Percentiles rank a stretch among this genome's conserved stretches.
phyloP scores from a whole-genome alignment of 306 rosid genomes.

The Quercus mongolica region DNA sequence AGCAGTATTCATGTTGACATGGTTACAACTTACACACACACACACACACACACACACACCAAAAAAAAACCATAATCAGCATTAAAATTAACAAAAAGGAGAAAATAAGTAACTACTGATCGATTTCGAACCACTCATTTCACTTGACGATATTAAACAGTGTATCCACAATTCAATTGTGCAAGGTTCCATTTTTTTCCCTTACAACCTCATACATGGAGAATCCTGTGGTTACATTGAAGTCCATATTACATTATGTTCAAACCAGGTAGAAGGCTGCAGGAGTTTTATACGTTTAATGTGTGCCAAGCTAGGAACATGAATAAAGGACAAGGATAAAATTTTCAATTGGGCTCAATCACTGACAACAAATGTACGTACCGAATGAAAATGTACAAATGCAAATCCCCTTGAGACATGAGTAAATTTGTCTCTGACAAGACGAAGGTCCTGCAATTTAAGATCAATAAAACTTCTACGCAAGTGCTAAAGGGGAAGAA shows the following conservation, averaged over 20 bases:
- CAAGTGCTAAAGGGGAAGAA: neutral
- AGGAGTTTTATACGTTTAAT: neutral
- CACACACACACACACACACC: neutral
- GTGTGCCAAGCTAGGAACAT: neutral
- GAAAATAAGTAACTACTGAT: neutral
- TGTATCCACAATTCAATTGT: neutral
- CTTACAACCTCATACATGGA: neutral
- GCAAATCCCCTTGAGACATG: slow-evolving; percentile 99
- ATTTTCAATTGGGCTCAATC: slow-evolving; percentile 4
- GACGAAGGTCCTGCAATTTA: slow-evolving; percentile 87
- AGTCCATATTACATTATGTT: neutral
- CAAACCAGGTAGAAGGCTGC: neutral
- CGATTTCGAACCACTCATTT: neutral
- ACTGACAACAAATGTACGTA: slow-evolving; percentile 31
- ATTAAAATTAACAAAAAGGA: neutral
- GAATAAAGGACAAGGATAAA: neutral
- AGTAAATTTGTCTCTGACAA: slow-evolving; percentile 96
- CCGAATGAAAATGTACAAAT: slow-evolving; percentile 95
- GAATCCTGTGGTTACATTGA: neutral
- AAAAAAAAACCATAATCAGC: neutral
- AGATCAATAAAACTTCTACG: slow-evolving; percentile 16
- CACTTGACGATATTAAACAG: neutral
- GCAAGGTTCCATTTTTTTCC: neutral
- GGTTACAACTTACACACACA: neutral
- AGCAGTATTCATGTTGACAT: neutral